Evolutionary conservation across 139 green algal genomes (phyloP), one percentile per base, ranked within the genome.

Genomic region (Coelastrella sp.): DNA sequence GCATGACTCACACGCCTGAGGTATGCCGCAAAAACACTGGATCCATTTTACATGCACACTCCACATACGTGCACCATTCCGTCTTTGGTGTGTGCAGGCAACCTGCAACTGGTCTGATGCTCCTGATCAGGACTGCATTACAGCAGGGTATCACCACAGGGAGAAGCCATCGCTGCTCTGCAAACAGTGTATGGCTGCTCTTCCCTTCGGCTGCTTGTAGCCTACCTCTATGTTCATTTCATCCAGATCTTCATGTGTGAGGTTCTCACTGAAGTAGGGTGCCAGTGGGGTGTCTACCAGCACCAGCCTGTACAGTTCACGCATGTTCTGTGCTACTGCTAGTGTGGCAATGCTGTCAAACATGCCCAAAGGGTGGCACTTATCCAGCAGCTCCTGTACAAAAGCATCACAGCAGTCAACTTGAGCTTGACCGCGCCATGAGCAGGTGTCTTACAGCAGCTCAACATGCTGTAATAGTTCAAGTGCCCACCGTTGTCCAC

Each of bases 351-450:
- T 99, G 72, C 92, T 96, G 91, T 99, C 98, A 95, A 99, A 99
- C 94, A 99, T 97, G 90, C 98, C 98, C 82, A 99, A 94, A 60
- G 98, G 98, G 92, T 99, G 97, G 93, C 98, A 99, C 93, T 99
- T 99, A 89, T 99, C 97, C 87, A 99, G 92, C 82, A 99, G 92
- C 93, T 99, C 98, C 94, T 99, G 94, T 87, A 88, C n/a, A 6
- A 57, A 80, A 12, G 74, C 74, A 80, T 80, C 11, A 80, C 25
- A 78, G 70, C 22, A 78, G 22, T 24, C 70, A 25, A 78, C 70
- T 35, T 78, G 70, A 27, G 70, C 8, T 35, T 78, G 70, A n/a
- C 8, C 20, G 1, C 35, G 35, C 35, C 35, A 49, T 49, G 35
- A 49, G 35, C 35, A 49, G 35, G 35, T 49, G 35, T 49, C 35